Evolutionary conservation across 768 basidiomycete genomes (phyloP).

Genomic region (Boletus bicolor): DNA sequence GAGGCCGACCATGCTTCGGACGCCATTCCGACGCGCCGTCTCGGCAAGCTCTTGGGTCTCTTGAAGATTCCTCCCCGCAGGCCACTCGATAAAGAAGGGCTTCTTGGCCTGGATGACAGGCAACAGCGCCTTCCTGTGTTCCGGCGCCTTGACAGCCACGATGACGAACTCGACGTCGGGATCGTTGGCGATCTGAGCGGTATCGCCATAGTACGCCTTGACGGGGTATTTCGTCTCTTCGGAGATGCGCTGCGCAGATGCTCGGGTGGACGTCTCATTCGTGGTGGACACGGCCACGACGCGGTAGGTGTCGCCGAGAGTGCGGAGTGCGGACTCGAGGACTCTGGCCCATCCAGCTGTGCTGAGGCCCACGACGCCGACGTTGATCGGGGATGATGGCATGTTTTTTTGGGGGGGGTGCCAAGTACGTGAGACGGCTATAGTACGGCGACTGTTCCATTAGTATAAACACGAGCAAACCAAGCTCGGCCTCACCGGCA

Average conservation of each 20-base stretch:
- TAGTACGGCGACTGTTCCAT: too few relatives aligned
- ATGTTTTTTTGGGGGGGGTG: background rate
- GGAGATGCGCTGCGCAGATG: background rate
- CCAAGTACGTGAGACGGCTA: too few relatives aligned
- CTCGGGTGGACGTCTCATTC: background rate
- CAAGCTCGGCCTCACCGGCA: too few relatives aligned
- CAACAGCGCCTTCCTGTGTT: slow-evolving; percentile 5
- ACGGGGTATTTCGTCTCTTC: slow-evolving; percentile 1
- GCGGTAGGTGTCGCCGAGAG: background rate
- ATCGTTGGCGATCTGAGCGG: slow-evolving; percentile 13
- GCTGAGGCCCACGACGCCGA: background rate
- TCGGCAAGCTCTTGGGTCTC: slow-evolving; percentile 11
- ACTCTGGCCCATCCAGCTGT: background rate
- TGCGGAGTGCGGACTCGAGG: background rate
- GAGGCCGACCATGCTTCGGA: slow-evolving; percentile 5
- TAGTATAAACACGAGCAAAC: too few relatives aligned
- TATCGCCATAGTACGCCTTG: slow-evolving; percentile 12
- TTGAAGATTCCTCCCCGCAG: slow-evolving; percentile 5
- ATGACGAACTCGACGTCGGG: slow-evolving; percentile 14
- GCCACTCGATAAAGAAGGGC: slow-evolving; percentile 13
- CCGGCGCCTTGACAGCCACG: slow-evolving; percentile 9
- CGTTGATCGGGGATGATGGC: background rate
- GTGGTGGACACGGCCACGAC: background rate
- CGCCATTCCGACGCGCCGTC: slow-evolving; percentile 2
- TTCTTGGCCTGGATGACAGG: slow-evolving; percentile 12